Base-by-base conservation (phyloP, 176 grass and related monocot species). In the Tillandsia leiboldiana region DNA sequence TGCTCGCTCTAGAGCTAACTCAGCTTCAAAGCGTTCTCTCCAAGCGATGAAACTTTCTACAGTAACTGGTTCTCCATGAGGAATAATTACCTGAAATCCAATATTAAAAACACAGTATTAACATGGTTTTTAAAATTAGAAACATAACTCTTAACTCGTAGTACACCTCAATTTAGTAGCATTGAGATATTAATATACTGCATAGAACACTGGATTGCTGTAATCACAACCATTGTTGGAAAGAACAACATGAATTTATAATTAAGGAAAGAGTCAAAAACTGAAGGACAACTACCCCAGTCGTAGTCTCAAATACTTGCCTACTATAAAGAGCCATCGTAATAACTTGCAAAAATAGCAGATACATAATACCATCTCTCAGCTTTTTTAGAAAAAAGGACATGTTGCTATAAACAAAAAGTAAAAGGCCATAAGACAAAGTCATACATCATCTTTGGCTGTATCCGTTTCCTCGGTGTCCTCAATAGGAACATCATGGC, bases 11-110 rank as follows among this genome's bases (percentile, higher is more conserved):
- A 99, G 63, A 9, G 90, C 90, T 56, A 99, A 73, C 67, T 99
- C 95, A 88, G 90, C 95, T 93, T 99, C 95, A 80, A 90, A 99
- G 42, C 74, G 87, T 70, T 93, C 95, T 88, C 95, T 99, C 95
- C 95, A 99, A 53, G 87, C 84, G 75, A 99, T 8, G 58, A 99
- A 99, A 72, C 87, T 93, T 53, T 99, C 90, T 9, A 94, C 63
- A 26, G 90, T 94, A 83, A 99, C 95, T 50, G 82, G 85, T 88
- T 99, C 90, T 27, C 95, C 95, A 69, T 99, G 95, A 52, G 95
- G 95, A 78, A 99, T 63, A 82, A 99, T 90, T 67, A 94, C 72
- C 95, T 99, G 77, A 72, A 27, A 84, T 49, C 53, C 24, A 66
- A 15, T 52, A 8, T 26, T 71, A 78, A 81, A 65, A 59, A 75